phyloP scores from a whole-genome alignment of 2,329 filamentous ascomycete species.

The Ceratocystis papillata region DNA sequence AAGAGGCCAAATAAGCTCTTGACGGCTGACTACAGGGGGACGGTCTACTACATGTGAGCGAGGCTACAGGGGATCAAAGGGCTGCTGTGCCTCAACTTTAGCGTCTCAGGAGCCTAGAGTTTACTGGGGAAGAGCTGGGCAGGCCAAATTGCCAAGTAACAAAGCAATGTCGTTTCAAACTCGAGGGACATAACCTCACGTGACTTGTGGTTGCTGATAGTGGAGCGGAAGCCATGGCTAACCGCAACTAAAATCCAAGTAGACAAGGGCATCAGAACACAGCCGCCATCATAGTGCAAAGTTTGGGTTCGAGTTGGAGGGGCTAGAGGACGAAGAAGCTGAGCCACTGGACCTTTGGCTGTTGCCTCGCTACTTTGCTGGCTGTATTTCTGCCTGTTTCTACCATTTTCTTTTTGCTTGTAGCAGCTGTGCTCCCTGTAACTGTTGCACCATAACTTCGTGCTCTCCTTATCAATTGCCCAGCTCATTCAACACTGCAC shows the following conservation, averaged over 20 bases:
- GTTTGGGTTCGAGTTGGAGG: neutral
- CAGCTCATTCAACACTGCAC: neutral
- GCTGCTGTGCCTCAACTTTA: neutral
- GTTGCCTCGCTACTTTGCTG: neutral
- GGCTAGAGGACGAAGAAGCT: neutral
- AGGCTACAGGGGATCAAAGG: neutral
- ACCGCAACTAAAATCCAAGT: no score
- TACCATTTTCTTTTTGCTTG: neutral
- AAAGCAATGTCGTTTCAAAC: no score
- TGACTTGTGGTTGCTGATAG: no score
- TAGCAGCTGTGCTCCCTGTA: neutral
- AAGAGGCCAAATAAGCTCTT: constrained; percentile 21
- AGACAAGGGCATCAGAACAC: no score
- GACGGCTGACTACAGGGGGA: neutral
- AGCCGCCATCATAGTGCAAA: no score
- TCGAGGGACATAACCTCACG: no score
- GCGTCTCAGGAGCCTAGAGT: neutral
- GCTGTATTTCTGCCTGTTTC: neutral
- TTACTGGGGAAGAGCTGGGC: neutral
- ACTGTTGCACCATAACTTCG: neutral
- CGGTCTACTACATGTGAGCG: neutral
- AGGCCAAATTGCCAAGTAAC: no score
- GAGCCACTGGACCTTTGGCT: neutral
- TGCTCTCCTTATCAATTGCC: neutral
- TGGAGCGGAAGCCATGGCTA: no score